Base-by-base conservation (phyloP, 306 rosid species). In the Cyamopsis tetragonoloba region DNA sequence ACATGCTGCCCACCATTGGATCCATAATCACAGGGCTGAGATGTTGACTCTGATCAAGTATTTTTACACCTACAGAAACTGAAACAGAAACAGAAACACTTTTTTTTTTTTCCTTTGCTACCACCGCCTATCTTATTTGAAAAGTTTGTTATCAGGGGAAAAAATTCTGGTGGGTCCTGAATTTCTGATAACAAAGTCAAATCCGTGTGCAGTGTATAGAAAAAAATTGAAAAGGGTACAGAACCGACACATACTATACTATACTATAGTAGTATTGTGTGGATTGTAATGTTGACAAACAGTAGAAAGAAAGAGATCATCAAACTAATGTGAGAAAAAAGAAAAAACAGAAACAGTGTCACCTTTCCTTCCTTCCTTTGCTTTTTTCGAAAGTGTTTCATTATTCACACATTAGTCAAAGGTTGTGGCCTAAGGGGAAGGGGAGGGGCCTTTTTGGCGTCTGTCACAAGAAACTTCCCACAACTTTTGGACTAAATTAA, bases 381-480 rank as follows among this genome's bases (percentile, higher is more conserved):
- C 42, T 77, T 67, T 57, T 77, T 73, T 63, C 26, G 30, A 58
- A 76, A 67, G 79, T 71, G 43, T 54, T 65, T 78, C n/a, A n/a
- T n/a, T n/a, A n/a, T n/a, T n/a, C 35, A 20, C 67, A 70, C 70
- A 19, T 30, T 78, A 82, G 89, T 84, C 91, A 86, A 88, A 86
- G 73, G 67, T 66, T 77, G 67, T 46, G 58, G 31, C 63, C 62
- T 68, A n/a, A 2, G 6, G 13, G 9, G 55, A 55, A 61, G 47
- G 14, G n/a, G n/a, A n/a, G n/a, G 35, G 31, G 3, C 24, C 50
- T 49, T 17, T 14, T 76, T 39, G 71, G 59, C 79, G 75, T 85
- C 71, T 73, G 66, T 50, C 42, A 28, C 35, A 66, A 55, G 81
- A 80, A 80, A 68, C 56, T 78, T 73, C 57, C 70, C 31, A 44